phyloP scores from a whole-genome alignment of 2,329 filamentous ascomycete species.

The Colletotrichum sp. region DNA sequence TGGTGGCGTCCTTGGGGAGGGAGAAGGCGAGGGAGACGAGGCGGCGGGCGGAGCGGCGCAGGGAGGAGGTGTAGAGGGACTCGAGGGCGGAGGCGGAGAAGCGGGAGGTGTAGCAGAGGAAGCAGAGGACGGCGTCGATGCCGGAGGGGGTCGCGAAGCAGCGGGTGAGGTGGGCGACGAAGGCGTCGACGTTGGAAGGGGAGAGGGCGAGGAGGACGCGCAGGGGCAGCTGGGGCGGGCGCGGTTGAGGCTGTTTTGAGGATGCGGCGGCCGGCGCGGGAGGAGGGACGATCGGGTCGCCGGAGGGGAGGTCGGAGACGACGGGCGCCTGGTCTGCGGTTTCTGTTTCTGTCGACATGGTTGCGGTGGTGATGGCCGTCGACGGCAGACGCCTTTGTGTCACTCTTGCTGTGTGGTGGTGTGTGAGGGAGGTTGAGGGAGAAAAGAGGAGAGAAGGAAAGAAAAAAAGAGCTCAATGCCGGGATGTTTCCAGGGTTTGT shows the following conservation, averaged over 20 bases:
- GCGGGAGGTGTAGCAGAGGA: conserved; percentile 71
- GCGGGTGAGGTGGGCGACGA: conserved; percentile 62
- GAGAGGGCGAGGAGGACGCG: conserved; percentile 35
- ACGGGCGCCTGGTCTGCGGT: conserved; percentile 21
- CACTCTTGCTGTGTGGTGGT: not conserved
- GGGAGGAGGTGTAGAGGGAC: conserved; percentile 59
- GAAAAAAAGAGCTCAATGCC: not conserved
- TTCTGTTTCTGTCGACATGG: conserved; percentile 22
- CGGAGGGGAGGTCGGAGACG: conserved; percentile 38
- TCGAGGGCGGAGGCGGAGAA: conserved; percentile 57
- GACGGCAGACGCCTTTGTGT: not conserved
- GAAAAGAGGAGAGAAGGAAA: not conserved
- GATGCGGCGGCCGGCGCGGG: not conserved
- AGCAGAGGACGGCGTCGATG: conserved; percentile 72
- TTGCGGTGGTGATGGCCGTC: not conserved
- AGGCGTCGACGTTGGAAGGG: conserved; percentile 52
- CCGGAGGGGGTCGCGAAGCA: conserved; percentile 72
- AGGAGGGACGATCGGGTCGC: conserved; percentile 37
- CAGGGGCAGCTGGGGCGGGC: conserved; percentile 26
- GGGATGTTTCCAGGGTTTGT: not conserved
- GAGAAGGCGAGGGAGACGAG: conserved; percentile 58
- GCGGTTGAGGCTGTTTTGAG: conserved; percentile 7
- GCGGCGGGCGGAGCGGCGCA: conserved; percentile 56
- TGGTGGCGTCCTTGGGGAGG: conserved; percentile 54
- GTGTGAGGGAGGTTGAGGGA: not conserved